These are phyloP conservation scores for Colletotrichum cereale DNA, from an alignment of 2,329 filamentous ascomycete species.

Conservation along the genomic window DNA sequence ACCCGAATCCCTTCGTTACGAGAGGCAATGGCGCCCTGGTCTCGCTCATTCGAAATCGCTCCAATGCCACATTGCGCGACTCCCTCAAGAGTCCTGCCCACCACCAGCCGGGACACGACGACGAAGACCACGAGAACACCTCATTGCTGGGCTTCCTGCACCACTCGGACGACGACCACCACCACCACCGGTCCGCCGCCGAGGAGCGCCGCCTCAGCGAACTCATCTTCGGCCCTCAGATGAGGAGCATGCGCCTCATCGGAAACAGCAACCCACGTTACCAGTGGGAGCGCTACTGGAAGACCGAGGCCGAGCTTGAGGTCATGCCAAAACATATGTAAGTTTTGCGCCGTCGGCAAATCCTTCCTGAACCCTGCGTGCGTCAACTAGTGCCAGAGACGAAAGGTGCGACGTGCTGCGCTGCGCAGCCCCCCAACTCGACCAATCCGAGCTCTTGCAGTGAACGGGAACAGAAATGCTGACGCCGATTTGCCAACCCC, in stretches of 20 bases:
- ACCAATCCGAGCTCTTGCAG: not conserved
- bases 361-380: constrained; percentile 1
- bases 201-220: constrained; percentile 71
- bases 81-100: constrained; percentile 40
- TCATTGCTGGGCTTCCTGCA: constrained; percentile 37
- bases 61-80: constrained; percentile 37
- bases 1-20: constrained; percentile 68
- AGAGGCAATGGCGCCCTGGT: constrained; percentile 50
- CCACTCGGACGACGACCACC: constrained; percentile 55
- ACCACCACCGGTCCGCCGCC: constrained; percentile 57
- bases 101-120: constrained; percentile 41
- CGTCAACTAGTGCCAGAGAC: not conserved
- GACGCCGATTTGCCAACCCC: constrained; percentile 18
- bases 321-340: constrained; percentile 78
- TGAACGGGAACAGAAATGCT: constrained; percentile 6
- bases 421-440: not conserved
- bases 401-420: constrained; percentile 1
- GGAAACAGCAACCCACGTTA: constrained; percentile 90
- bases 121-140: constrained; percentile 44
- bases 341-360: constrained; percentile 42
- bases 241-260: constrained; percentile 87
- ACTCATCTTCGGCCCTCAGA: constrained; percentile 75
- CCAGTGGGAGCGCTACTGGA: constrained; percentile 89
- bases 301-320: constrained; percentile 79
- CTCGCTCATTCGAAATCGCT: constrained; percentile 62